Conservation (phyloP, 768 basidiomycete species). For the Paxillus rubicundulus region DNA sequence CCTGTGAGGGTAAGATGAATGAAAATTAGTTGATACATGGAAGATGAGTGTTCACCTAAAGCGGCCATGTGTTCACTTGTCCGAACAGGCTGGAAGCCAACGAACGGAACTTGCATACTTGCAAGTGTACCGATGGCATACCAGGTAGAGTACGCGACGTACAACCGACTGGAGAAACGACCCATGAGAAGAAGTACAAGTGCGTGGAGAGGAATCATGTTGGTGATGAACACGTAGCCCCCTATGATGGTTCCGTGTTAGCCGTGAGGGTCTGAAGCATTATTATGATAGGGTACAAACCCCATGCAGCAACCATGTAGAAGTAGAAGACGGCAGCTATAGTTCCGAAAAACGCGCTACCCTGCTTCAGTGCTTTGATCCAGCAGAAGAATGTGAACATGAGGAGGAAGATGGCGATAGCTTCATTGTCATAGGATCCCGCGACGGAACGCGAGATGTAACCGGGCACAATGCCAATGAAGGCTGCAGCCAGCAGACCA, state of each 20-base stretch:
- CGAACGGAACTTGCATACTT: slow-evolving; percentile 99
- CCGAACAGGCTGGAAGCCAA: slow-evolving; percentile 96
- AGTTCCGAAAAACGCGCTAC: slow-evolving; percentile 89
- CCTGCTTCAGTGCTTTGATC: slow-evolving; percentile 94
- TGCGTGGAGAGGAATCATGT: slow-evolving; percentile 98
- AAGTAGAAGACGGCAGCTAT: slow-evolving; percentile 95
- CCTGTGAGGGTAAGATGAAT: slow-evolving; percentile 42
- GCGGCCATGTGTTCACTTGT: slow-evolving; percentile 99
- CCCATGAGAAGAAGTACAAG: slow-evolving; percentile 97
- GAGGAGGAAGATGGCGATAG: slow-evolving; percentile 98
- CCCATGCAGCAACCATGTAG: slow-evolving; percentile 99
- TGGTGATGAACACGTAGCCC: slow-evolving; percentile 99
- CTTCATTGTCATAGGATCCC: slow-evolving; percentile 99
- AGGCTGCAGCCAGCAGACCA: slow-evolving; percentile 94
- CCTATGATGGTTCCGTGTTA: slow-evolving; percentile 43
- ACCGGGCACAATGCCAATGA: slow-evolving; percentile 97
- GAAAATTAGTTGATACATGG: background rate
- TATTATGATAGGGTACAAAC: slow-evolving; percentile 39
- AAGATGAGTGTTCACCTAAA: slow-evolving; percentile 53
- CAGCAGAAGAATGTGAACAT: slow-evolving; percentile 99
- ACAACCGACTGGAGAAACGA: slow-evolving; percentile 86
- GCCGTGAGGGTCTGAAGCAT: background rate
- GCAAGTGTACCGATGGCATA: slow-evolving; percentile 96
- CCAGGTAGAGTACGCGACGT: slow-evolving; percentile 96
- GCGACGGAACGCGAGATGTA: slow-evolving; percentile 99